A percentile compares a stretch with the other conserved stretches of the same genome.
Evolutionary conservation across 345 rosid species (phyloP).

Genomic region (rapeseed (Brassica napus)): Da-Ae NC_063451.1:16699001-16699500

Average conservation of each 20-base stretch:
- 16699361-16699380: background rate
- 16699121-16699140: background rate
- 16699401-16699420: background rate
- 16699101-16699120: conserved; percentile 26
- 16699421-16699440: background rate
- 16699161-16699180: conserved; percentile 24
- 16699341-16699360: conserved; percentile 7
- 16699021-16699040: conserved; percentile 26
- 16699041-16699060: conserved; percentile 40
- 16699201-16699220: conserved; percentile 29
- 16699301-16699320: conserved; percentile 24
- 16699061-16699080: conserved; percentile 36
- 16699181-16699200: conserved; percentile 25
- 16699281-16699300: conserved; percentile 4
- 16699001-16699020: conserved; percentile 18
- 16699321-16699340: conserved; percentile 13
- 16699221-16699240: conserved; percentile 36
- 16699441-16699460: background rate
- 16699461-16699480: background rate
- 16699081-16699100: conserved; percentile 21
- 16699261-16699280: conserved; percentile 37
- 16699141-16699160: conserved; percentile 21
- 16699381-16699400: background rate
- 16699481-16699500: background rate
- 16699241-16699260: conserved; percentile 18